phyloP scores from a whole-genome alignment of 2,329 filamentous ascomycete genomes.

The Neocatenulostroma microsporum region DNA sequence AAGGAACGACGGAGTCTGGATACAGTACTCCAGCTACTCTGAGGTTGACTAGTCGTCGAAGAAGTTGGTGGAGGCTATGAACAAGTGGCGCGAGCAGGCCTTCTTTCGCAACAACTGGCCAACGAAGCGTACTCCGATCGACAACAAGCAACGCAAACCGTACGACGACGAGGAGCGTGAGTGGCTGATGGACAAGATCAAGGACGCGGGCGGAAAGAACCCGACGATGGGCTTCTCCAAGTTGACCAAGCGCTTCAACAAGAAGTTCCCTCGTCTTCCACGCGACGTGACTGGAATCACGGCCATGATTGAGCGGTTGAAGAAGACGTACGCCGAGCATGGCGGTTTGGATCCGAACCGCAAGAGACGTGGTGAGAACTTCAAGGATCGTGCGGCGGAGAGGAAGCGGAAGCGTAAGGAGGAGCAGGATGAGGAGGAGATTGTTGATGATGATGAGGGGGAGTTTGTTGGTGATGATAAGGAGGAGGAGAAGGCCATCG shows the following conservation, averaged over 20 bases:
- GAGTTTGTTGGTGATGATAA: too few species aligned
- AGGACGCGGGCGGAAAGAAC: constrained; percentile 4
- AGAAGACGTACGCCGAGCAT: too few species aligned
- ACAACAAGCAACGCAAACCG: constrained; percentile 31
- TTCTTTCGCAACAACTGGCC: constrained; percentile 28
- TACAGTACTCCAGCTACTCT: constrained; percentile 73
- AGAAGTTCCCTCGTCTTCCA: background rate
- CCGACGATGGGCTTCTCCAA: background rate
- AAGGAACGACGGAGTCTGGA: constrained; percentile 61
- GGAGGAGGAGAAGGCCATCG: too few species aligned
- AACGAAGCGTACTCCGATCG: constrained; percentile 37
- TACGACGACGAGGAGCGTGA: constrained; percentile 59
- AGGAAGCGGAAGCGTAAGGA: too few species aligned
- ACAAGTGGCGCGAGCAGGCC: constrained; percentile 39
- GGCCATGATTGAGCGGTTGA: background rate
- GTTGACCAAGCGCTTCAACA: background rate
- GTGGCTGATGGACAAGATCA: constrained; percentile 35
- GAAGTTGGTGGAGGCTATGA: constrained; percentile 56
- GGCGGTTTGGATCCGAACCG: too few species aligned
- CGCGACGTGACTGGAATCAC: background rate
- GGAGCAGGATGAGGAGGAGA: too few species aligned
- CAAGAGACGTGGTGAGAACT: too few species aligned
- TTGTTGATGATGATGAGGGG: too few species aligned
- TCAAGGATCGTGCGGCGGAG: too few species aligned
- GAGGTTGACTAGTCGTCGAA: constrained; percentile 35